Conservation (phyloP, 805 yeast species). For the Myxozyma udenii region DNA sequence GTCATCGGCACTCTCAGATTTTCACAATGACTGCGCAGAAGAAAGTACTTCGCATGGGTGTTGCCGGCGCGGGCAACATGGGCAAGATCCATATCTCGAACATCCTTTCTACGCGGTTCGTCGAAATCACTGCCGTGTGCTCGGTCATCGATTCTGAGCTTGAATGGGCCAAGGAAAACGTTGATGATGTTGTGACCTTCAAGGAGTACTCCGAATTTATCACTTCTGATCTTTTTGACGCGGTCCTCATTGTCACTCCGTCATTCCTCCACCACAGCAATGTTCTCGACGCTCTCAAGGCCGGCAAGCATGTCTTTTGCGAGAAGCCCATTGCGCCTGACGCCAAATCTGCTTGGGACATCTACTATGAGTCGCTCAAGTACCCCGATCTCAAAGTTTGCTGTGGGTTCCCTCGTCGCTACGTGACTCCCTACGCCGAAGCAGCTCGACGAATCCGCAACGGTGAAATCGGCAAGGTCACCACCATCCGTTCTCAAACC, state of each 20-base stretch:
- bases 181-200: not conserved
- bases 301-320: conserved; percentile 35
- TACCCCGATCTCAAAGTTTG: conserved; percentile 27
- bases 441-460: conserved; percentile 22
- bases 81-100: conserved; percentile 13
- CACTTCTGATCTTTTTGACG: conserved; percentile 19
- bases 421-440: conserved; percentile 21
- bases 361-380: conserved; percentile 17
- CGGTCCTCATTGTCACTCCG: conserved; percentile 34
- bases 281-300: conserved; percentile 27
- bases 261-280: conserved; percentile 31
- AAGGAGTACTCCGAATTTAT: not conserved
- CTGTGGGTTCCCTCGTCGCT: conserved; percentile 31
- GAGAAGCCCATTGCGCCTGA: conserved; percentile 35
- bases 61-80: conserved; percentile 18
- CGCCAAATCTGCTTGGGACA: conserved; percentile 26
- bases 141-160: conserved; percentile 2
- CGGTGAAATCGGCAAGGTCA: conserved; percentile 29
- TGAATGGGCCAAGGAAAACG: conserved; percentile 3
- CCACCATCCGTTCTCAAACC: conserved; percentile 29
- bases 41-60: conserved; percentile 8
- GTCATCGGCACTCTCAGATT: too few species aligned
- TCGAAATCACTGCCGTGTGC: conserved; percentile 8
- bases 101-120: not conserved
- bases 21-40: not conserved